Evolutionary conservation across 441 rosid genomes (phyloP).

Genomic region (Pelargonium australe): DNA sequence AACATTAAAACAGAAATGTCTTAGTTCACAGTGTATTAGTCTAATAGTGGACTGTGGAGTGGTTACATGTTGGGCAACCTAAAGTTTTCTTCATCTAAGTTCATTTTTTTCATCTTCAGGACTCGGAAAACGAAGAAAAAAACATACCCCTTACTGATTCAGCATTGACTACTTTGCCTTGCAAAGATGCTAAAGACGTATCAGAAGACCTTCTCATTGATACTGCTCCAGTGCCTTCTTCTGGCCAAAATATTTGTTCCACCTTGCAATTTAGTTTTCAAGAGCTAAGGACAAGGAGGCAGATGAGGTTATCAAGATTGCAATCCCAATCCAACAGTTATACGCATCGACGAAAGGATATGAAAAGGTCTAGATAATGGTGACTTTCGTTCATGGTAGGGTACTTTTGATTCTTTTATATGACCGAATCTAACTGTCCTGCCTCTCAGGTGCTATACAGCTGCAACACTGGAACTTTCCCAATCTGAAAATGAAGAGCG

Average conservation of each 20-base stretch:
- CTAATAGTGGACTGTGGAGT: too few relatives aligned
- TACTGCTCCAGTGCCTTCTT: conserved; percentile 36
- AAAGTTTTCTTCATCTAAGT: conserved; percentile 16
- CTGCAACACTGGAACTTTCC: conserved; percentile 79
- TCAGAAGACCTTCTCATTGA: conserved; percentile 31
- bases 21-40: too few relatives aligned
- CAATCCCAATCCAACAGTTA: conserved; percentile 26
- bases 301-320: conserved; percentile 48
- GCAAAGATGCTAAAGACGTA: conserved; percentile 24
- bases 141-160: conserved; percentile 25
- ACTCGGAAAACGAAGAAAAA: conserved; percentile 25
- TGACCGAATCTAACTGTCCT: not conserved
- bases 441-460: conserved; percentile 63
- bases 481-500: conserved; percentile 77
- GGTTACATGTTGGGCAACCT: too few relatives aligned
- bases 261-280: conserved; percentile 64
- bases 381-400: conserved; percentile 14
- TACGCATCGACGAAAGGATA: conserved; percentile 34
- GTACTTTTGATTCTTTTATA: conserved; percentile 10
- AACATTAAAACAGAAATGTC: not conserved
- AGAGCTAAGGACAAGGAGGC: conserved; percentile 56
- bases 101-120: conserved; percentile 27
- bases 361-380: conserved; percentile 33
- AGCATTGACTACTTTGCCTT: conserved; percentile 29
- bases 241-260: conserved; percentile 47